Base-by-base conservation (phyloP, 495 filamentous ascomycete genomes). In the Rhizodiscina lignyota region DNA sequence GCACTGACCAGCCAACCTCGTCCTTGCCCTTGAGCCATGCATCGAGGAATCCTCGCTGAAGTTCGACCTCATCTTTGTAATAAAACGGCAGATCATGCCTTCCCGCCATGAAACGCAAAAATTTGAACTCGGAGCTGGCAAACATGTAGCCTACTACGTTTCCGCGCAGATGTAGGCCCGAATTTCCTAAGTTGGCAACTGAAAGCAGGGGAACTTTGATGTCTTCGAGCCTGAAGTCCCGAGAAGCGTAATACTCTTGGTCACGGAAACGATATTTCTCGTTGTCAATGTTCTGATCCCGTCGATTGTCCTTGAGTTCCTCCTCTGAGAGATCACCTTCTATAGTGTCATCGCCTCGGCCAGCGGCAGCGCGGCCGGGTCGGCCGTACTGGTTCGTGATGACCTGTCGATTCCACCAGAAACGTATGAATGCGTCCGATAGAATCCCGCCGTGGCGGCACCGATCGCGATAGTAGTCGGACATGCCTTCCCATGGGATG, bases 71-170 rank as follows among this genome's bases (percentile, higher is more conserved):
- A 24, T 76, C 68, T 2, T 61, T 42, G 41, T 76, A 78, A 52
- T 78, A 81, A 53, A 81, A 79, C 0, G 76, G 76, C 4, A 81
- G 58, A 44, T 81, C 75, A 43, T 81, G 76, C 0, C 76, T 63
- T 8, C 75, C 76, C 0, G 67, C 72, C 41, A 80, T 73, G 47
- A 78, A 73, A 5, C 74, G 63, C 4, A 79, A 53, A 40, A 72
- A 79, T 48, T 80, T 80, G 30, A 70, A 49, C 34, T 67, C 55
- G 2, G 70, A 74, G 0, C 71, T 68, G 0, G 73, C 71, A 32
- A 67, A 53, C 3, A 55, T 63, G 38, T 60, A 80, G 0, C 74
- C 75, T 41, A 73, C 58, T 4, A 80, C 62, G 39, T 80, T 80
- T 1, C 75, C 75, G 2, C 74, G 59, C 15, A 77, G 56, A 41